Conservation (phyloP, 129 eudicot species). For the Pittosporum tobira region DNA sequence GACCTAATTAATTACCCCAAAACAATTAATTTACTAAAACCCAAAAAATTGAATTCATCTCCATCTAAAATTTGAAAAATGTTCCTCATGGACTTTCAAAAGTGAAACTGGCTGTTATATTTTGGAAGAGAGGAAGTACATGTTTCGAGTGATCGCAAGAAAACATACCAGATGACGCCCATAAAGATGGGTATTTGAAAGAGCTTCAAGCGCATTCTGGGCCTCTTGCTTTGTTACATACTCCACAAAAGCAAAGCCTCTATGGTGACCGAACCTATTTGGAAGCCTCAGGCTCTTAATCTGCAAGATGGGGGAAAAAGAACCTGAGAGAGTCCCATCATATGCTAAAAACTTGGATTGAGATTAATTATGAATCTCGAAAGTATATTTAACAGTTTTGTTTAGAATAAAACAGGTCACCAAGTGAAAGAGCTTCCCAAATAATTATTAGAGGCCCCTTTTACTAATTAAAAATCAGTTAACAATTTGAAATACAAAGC, state of each 20-base stretch:
- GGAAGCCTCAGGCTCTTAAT: conserved; percentile 88
- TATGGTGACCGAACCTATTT: conserved; percentile 62
- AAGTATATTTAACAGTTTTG: neutral
- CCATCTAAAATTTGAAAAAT: too few species aligned
- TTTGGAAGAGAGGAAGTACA: conserved; percentile 1
- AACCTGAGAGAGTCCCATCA: neutral
- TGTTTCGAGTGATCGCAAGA: neutral
- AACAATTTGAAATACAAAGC: neutral
- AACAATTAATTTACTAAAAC: too few species aligned
- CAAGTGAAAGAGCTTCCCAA: neutral
- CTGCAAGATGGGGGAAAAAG: conserved; percentile 21
- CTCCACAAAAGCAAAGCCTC: conserved; percentile 96
- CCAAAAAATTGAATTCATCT: too few species aligned
- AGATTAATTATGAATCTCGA: neutral
- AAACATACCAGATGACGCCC: conserved; percentile 93
- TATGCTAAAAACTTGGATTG: neutral
- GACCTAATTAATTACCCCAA: too few species aligned
- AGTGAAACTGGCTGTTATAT: too few species aligned
- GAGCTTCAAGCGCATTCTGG: conserved; percentile 68
- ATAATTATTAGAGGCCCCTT: neutral
- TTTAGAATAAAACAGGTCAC: neutral
- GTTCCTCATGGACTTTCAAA: too few species aligned
- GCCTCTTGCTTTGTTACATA: conserved; percentile 94
- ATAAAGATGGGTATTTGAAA: conserved; percentile 78
- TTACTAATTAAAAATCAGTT: neutral